A percentile compares a stretch with the other conserved stretches of the same genome.
These are phyloP conservation scores for Crucibulum laeve DNA, from an alignment of 768 basidiomycete genomes.

Conservation along the genomic window DNA sequence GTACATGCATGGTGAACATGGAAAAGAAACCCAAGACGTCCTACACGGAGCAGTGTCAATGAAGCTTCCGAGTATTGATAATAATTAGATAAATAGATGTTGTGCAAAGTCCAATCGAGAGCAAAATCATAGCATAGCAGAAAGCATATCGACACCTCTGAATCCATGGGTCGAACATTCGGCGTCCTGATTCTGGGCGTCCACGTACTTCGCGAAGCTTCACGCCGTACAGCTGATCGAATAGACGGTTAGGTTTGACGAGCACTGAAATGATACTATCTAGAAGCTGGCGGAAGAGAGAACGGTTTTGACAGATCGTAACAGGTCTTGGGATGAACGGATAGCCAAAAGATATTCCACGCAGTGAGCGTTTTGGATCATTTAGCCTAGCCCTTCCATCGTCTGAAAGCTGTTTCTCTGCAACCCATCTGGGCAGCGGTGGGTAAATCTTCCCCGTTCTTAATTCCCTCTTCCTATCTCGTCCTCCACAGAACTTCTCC, in stretches of 20 bases:
- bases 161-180: constrained; percentile 56
- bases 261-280: constrained; percentile 26
- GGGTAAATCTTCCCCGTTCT: constrained; percentile 22
- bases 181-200: constrained; percentile 36
- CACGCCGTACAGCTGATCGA: constrained; percentile 41
- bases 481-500: constrained; percentile 25
- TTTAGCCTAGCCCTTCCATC: constrained; percentile 38
- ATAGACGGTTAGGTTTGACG: constrained; percentile 36
- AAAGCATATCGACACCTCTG: constrained; percentile 56
- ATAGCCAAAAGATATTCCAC: constrained; percentile 50
- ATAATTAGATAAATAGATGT: constrained; percentile 38
- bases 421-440: constrained; percentile 37
- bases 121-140: constrained; percentile 44
- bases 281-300: neutral
- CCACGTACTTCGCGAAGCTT: constrained; percentile 38
- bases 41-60: constrained; percentile 6
- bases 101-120: constrained; percentile 32
- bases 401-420: constrained; percentile 38
- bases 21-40: neutral
- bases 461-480: constrained; percentile 11
- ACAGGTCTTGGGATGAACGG: constrained; percentile 56
- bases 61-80: constrained; percentile 33
- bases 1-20: neutral
- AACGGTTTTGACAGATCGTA: constrained; percentile 5
- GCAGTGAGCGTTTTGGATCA: constrained; percentile 38